Percentiles rank a stretch among this genome's conserved stretches.
phyloP scores from a whole-genome alignment of 2,329 filamentous ascomycete species.

The Fusarium stilboides region DNA sequence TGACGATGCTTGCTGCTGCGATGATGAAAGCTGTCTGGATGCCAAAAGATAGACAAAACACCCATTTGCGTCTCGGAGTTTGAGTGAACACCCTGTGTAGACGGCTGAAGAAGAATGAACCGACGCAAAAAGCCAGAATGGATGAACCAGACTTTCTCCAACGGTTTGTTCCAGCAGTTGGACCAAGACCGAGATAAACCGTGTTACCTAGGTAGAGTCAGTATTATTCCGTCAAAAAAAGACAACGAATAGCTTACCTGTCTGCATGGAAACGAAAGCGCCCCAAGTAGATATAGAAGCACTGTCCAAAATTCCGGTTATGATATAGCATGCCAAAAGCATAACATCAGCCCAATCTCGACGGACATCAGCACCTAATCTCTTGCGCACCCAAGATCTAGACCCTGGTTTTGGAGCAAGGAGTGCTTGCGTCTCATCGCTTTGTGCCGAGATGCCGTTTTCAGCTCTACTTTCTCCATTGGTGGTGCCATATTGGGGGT shows the following conservation, averaged over 20 bases:
- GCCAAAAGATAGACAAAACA: conserved; percentile 72
- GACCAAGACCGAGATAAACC: conserved; percentile 82
- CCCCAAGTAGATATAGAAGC: conserved; percentile 83
- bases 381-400: conserved; percentile 39
- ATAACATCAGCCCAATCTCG: conserved; percentile 77
- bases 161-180: conserved; percentile 67
- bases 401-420: conserved; percentile 36
- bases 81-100: conserved; percentile 72
- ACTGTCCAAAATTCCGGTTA: conserved; percentile 84
- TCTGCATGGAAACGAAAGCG: conserved; percentile 88
- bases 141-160: conserved; percentile 71
- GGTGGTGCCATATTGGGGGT: conserved; percentile 34
- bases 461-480: conserved; percentile 17
- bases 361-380: conserved; percentile 44
- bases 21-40: conserved; percentile 67
- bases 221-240: fast-evolving
- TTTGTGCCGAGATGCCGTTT: conserved; percentile 12
- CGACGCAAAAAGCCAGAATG: conserved; percentile 78
- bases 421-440: conserved; percentile 35
- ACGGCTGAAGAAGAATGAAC: conserved; percentile 78
- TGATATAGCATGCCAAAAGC: conserved; percentile 80
- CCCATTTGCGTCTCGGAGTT: conserved; percentile 72
- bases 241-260: conserved; percentile 63
- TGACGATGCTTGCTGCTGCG: conserved; percentile 69
- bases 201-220: conserved; percentile 73